A percentile compares a stretch with the other conserved stretches of the same genome.
Conservation (phyloP, 257 asterid species). For the Ballota nigra region DNA sequence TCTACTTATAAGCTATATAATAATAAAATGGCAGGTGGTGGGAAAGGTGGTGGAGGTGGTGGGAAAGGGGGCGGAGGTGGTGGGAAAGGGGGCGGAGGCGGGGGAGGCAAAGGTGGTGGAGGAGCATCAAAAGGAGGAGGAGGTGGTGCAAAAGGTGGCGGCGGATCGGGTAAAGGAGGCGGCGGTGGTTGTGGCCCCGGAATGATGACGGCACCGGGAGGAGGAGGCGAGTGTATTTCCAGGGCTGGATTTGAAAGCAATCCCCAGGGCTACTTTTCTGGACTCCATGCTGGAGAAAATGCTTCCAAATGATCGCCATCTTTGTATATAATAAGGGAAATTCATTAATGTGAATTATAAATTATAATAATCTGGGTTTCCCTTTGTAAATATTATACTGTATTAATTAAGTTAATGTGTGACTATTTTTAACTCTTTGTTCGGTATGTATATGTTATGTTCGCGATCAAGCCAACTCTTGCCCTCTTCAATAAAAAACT, state of each 20-base stretch:
- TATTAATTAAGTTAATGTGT: too few species aligned
- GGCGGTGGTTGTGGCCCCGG: conserved; percentile 3
- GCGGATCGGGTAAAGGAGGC: not conserved
- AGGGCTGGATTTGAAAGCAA: conserved; percentile 41
- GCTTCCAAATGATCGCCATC: not conserved
- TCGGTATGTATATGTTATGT: not conserved
- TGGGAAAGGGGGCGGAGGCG: not conserved
- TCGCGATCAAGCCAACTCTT: not conserved
- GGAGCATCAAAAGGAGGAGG: not conserved
- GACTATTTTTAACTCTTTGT: not conserved
- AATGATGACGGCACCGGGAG: conserved; percentile 42
- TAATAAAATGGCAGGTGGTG: not conserved
- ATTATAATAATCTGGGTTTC: not conserved
- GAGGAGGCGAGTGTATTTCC: conserved; percentile 24
- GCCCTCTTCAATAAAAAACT: not conserved
- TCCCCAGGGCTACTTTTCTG: conserved; percentile 36
- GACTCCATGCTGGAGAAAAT: conserved; percentile 26
- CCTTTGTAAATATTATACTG: not conserved
- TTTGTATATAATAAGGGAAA: not conserved
- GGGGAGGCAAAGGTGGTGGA: too few species aligned
- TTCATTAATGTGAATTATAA: not conserved
- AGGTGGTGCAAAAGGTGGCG: not conserved
- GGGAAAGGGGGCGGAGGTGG: not conserved
- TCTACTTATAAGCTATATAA: not conserved
- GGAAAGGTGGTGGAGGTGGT: not conserved